phyloP scores from a whole-genome alignment of 139 green algal genomes.

The Yamagishiella unicocca region DNA sequence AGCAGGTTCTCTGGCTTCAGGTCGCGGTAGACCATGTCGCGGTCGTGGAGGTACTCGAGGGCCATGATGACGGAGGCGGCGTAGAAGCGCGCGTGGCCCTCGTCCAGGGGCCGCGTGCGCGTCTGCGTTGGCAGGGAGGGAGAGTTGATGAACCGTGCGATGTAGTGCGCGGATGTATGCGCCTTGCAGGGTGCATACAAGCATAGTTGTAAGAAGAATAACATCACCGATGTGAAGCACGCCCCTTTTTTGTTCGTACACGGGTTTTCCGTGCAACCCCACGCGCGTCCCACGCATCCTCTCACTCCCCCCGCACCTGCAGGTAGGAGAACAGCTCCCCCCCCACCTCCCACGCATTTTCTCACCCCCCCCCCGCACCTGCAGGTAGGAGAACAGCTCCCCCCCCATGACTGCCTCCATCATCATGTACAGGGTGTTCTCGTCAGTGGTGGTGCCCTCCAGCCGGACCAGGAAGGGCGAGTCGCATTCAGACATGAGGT shows the following conservation, averaged over 20 bases:
- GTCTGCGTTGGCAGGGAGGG: constrained; percentile 57
- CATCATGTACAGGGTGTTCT: constrained; percentile 87
- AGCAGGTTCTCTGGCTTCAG: constrained; percentile 91
- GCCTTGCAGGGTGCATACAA: too few relatives aligned
- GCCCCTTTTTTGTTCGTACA: too few relatives aligned
- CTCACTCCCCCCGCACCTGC: constrained; percentile 69
- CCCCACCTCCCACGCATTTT: too few relatives aligned
- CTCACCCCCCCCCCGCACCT: too few relatives aligned
- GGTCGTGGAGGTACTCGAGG: constrained; percentile 89
- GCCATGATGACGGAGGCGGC: constrained; percentile 85
- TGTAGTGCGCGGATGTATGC: too few relatives aligned
- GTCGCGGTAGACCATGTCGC: constrained; percentile 80
- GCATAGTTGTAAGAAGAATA: too few relatives aligned
- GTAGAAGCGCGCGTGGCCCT: constrained; percentile 91
- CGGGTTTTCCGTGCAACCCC: too few relatives aligned
- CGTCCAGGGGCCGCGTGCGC: constrained; percentile 70
- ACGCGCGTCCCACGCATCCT: too few relatives aligned
- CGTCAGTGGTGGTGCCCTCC: constrained; percentile 76
- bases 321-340: constrained; percentile 97
- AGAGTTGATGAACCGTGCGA: too few relatives aligned
- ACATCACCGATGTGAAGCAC: too few relatives aligned
- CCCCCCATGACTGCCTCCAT: constrained; percentile 93
- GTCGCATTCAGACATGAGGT: constrained; percentile 80
- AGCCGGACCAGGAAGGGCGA: constrained; percentile 91
- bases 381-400: constrained; percentile 95